Evolutionary conservation across 1,284 basidiomycete genomes (phyloP), one percentile per base, ranked within the genome.

Genomic region (Neonothopanus nambi): DNA sequence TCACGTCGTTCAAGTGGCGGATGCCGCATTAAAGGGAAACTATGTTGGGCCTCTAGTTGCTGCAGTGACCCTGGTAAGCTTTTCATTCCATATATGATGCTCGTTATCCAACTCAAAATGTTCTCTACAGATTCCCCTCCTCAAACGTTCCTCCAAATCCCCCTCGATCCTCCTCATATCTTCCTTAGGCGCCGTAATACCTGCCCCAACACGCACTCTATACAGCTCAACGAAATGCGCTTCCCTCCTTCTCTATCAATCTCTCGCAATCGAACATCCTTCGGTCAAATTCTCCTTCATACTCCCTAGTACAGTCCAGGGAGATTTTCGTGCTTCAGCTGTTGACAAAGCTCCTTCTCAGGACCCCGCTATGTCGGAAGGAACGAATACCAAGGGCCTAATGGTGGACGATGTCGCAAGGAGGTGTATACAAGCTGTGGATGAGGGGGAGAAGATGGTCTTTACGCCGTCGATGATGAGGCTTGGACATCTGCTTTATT

Each of bases 161-260:
- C 94, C 95, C 0, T 84, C 89, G 0, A 78, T 96, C 38, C 81
- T 91, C 36, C 82, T 95, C 48, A 72, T 96, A 36, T 93, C 91
- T 8, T 92, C 89, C 6, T 76, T 91, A 3, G 93, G 88, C 2
- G 85, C 91, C 1, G 76, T 89, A 7, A 82, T 95, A 23, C 90
- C 94, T 0, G 85, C 94, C 0, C 95, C 95, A 0, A 93, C 91
- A 0, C 86, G 95, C 15, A 76, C 89, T 0, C 71, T 98, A 24
- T 98, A 98, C 68, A 84, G 82, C 0, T 85, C 93, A 0, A 91
- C 90, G 3, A 98, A 98, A 68, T 77, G 88, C 1, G 89, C 91
- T 0, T 88, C 89, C 2, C 78, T 93, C 43, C 68, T 89, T 40
- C 84, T 93, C 54, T 92, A 91, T 69, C 85, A 91, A 68, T 75